Evolutionary conservation across 176 grass and related monocot species (phyloP), one percentile per base, ranked within the genome.

Genomic region (Carex pumila): DNA sequence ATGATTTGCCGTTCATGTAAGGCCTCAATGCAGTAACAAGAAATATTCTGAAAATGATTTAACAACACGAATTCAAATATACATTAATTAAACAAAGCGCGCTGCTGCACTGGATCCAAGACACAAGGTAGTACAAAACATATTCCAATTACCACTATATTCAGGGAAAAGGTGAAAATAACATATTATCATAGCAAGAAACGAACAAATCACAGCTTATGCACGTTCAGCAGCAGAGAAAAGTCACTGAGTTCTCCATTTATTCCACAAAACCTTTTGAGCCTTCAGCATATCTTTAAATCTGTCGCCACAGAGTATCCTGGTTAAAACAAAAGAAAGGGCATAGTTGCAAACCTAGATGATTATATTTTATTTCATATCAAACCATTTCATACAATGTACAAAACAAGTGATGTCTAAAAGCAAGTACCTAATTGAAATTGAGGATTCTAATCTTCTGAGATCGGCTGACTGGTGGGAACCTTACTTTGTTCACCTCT

Each of bases 361-460:
- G 73, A 32, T 57, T 17, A 8, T 22, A 32, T 78, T 32, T 31
- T 31, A 78, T 56, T 29, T 57, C 45, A 34, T 34, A 78, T 13
- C 19, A 56, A 56, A 73, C 18, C 6, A 71, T 55, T 25, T 57
- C 22, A 17, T 31, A 32, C 73, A 56, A 56, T 78, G 52, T 57
- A 78, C 6, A 31, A 53, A 73, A 74, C 2, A 74, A 49, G 3
- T 73, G 58, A 12, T 65, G 39, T 65, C 61, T 29, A 4, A 65
- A 49, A 66, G 29, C 0, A 49, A 82, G 39, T 55, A 83, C 81
- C 58, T 81, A 34, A 55, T 65, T 81, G 12, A 81, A 69, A n/a
- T 66, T 31, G 14, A 67, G 61, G 60, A 66, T 68, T 66, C 43
- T 83, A 83, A 68, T 83, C 81, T 65, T 83, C 81, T 15, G 22